A percentile compares a stretch with the other conserved stretches of the same genome.
Evolutionary conservation across 1,139 yeast genomes (phyloP).

Genomic region (Pichia kudriavzevii): DNA sequence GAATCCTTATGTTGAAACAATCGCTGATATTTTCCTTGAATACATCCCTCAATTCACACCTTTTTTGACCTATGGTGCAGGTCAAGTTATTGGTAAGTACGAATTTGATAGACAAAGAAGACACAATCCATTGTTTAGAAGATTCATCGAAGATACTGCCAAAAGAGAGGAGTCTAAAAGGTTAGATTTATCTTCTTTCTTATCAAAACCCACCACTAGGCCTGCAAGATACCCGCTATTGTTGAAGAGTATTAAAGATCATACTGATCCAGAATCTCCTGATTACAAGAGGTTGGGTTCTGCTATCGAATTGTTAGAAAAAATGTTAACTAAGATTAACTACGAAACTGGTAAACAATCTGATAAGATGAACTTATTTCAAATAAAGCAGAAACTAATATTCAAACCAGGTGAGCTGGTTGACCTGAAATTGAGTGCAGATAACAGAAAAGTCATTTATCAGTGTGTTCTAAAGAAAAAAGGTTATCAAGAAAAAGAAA

Average conservation of each 20-base stretch:
- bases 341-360: constrained; percentile 91
- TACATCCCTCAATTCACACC: constrained; percentile 86
- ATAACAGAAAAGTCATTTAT: constrained; percentile 68
- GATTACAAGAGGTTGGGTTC: constrained; percentile 66
- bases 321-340: constrained; percentile 73
- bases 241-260: constrained; percentile 74
- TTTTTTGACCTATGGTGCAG: constrained; percentile 89
- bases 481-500: constrained; percentile 67
- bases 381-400: constrained; percentile 67
- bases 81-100: constrained; percentile 90
- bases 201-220: constrained; percentile 93
- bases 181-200: constrained; percentile 85
- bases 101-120: constrained; percentile 93
- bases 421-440: constrained; percentile 76
- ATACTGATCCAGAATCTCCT: constrained; percentile 66
- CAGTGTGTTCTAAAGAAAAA: constrained; percentile 69
- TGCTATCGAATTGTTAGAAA: constrained; percentile 71
- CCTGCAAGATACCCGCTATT: constrained; percentile 90
- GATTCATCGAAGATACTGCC: constrained; percentile 88
- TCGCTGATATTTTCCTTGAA: constrained; percentile 84
- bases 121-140: constrained; percentile 80
- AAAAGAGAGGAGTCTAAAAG: constrained; percentile 83
- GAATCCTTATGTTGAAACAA: constrained; percentile 74
- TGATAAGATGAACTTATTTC: constrained; percentile 84
- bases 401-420: constrained; percentile 82